Conservation (phyloP, 164 flowering plant genomes). For the Vitis amurensis region DNA sequence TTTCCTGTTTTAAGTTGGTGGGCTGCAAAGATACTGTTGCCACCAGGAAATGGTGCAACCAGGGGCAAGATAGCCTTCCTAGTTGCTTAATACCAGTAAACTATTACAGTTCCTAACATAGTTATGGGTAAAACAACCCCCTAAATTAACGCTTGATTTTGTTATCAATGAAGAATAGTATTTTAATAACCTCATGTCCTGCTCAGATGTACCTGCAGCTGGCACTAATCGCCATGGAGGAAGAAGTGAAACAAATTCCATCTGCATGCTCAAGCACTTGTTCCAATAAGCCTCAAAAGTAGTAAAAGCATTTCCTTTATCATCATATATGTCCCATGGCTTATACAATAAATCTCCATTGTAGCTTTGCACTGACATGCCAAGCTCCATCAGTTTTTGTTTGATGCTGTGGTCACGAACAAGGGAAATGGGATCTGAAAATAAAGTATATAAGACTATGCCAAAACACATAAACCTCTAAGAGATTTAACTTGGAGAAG, state of each 20-base stretch:
- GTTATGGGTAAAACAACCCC: too few species aligned
- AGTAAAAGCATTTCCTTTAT: conserved; percentile 69
- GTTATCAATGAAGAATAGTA: neutral
- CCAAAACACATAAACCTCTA: too few species aligned
- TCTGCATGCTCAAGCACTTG: conserved; percentile 59
- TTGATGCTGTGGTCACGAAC: conserved; percentile 85
- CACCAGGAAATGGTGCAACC: conserved; percentile 1
- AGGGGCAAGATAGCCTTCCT: neutral
- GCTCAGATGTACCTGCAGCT: conserved; percentile 48
- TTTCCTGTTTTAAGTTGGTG: neutral
- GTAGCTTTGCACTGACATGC: conserved; percentile 71
- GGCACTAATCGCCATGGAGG: conserved; percentile 68
- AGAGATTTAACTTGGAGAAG: too few species aligned
- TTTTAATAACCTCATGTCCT: neutral
- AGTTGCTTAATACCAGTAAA: neutral
- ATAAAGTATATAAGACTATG: neutral
- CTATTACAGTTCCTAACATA: too few species aligned
- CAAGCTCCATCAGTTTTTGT: conserved; percentile 66
- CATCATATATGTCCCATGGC: conserved; percentile 90
- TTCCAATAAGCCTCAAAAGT: conserved; percentile 79
- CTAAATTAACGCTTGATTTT: too few species aligned
- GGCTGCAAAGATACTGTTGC: neutral
- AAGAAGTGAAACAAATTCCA: conserved; percentile 50
- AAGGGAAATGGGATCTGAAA: conserved; percentile 84
- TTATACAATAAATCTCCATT: conserved; percentile 80